Evolutionary conservation across 345 rosid species (phyloP).

Genomic region (Eucalyptus urophylla): DNA sequence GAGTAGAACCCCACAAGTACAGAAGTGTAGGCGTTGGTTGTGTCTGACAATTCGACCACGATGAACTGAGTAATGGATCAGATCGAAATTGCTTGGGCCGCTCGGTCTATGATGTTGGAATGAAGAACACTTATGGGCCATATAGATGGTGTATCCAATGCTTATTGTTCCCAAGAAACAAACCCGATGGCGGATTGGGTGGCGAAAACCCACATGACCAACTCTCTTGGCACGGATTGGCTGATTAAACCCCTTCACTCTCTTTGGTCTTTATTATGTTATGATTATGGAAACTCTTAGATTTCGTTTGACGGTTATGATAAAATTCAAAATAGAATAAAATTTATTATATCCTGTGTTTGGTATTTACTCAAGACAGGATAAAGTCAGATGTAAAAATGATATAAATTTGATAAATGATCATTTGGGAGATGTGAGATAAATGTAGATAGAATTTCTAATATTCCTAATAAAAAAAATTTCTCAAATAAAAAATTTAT

Average conservation of each 20-base stretch:
- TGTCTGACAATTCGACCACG: no score
- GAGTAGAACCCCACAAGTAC: not conserved
- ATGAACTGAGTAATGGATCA: no score
- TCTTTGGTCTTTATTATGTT: not conserved
- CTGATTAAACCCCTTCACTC: not conserved
- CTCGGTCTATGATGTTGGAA: no score
- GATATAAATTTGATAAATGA: accelerated
- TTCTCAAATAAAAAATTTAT: no score
- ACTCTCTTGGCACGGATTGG: not conserved
- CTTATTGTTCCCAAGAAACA: no score
- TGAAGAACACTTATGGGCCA: no score
- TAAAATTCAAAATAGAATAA: no score
- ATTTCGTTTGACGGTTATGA: accelerated
- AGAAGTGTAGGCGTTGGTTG: not conserved
- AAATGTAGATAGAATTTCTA: accelerated
- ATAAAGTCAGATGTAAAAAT: accelerated
- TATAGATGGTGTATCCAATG: no score
- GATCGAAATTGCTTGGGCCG: no score
- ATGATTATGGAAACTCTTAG: not conserved
- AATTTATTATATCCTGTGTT: accelerated
- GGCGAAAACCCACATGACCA: not conserved
- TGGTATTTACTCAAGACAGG: accelerated
- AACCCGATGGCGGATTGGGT: accelerated
- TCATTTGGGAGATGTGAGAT: accelerated
- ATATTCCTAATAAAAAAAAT: no score